Conservation (phyloP, 768 basidiomycete genomes). For the Pisolithus sp. region DNA sequence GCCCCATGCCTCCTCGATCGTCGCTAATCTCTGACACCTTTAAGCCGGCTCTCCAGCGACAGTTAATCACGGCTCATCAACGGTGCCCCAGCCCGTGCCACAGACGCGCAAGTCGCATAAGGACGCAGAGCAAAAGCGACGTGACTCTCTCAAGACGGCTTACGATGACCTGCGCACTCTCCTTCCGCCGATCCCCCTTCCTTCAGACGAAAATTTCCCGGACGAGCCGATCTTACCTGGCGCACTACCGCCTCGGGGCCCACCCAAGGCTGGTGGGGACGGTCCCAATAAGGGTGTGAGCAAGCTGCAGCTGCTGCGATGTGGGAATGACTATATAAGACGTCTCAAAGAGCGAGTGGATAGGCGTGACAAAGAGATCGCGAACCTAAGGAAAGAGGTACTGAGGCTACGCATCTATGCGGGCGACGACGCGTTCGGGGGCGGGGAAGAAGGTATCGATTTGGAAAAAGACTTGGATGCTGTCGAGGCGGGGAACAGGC, state of each 20-base stretch:
- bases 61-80: constrained; percentile 18
- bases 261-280: constrained; percentile 76
- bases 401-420: constrained; percentile 42
- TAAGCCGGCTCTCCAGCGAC: constrained; percentile 30
- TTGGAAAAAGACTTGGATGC: constrained; percentile 26
- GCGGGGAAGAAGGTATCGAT: constrained; percentile 22
- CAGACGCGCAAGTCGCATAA: constrained; percentile 83
- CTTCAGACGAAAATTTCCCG: constrained; percentile 64
- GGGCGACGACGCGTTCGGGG: constrained; percentile 16
- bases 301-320: constrained; percentile 87
- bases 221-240: constrained; percentile 80
- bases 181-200: constrained; percentile 83
- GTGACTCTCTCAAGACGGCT: constrained; percentile 92
- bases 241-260: constrained; percentile 82
- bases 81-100: constrained; percentile 32
- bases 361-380: constrained; percentile 75
- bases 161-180: constrained; percentile 80
- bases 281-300: constrained; percentile 95
- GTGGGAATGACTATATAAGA: constrained; percentile 84
- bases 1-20: constrained; percentile 8
- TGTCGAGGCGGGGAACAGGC: constrained; percentile 15
- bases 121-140: constrained; percentile 93
- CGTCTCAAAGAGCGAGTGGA: constrained; percentile 71
- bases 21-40: constrained; percentile 2
- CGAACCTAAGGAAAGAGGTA: constrained; percentile 59